Conservation (phyloP, 768 basidiomycete genomes). For the Mycena filopes region DNA sequence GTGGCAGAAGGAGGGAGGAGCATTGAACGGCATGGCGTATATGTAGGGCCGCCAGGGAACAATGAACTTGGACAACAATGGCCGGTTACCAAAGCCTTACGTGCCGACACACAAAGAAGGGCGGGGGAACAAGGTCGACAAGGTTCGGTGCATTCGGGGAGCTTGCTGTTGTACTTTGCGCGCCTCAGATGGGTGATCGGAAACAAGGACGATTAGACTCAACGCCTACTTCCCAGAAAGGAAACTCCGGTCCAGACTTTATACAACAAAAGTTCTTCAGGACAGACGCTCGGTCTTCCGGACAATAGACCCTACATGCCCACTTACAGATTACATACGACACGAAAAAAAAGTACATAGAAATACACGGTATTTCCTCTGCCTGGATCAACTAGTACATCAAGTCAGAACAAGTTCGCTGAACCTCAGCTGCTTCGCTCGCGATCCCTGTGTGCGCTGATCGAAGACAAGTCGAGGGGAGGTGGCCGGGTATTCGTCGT, state of each 20-base stretch:
- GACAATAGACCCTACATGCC: background rate
- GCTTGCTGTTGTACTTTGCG: too few relatives aligned
- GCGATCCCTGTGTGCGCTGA: constrained; percentile 11
- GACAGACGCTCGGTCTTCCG: too few relatives aligned
- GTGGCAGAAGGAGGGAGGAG: constrained; percentile 25
- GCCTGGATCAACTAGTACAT: background rate
- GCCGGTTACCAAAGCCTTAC: constrained; percentile 1
- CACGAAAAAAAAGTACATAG: constrained; percentile 22
- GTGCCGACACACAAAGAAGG: background rate
- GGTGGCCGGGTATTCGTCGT: constrained; percentile 8
- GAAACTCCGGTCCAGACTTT: background rate
- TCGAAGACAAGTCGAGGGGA: constrained; percentile 12
- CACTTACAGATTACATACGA: constrained; percentile 7
- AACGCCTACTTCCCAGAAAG: background rate
- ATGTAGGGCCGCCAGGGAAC: constrained; percentile 12
- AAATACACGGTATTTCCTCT: constrained; percentile 28
- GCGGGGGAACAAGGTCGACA: too few relatives aligned
- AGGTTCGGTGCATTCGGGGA: too few relatives aligned
- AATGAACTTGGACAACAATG: constrained; percentile 17
- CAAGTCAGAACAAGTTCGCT: background rate
- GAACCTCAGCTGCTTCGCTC: constrained; percentile 10
- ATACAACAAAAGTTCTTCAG: too few relatives aligned
- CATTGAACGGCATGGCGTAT: background rate
- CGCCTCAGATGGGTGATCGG: too few relatives aligned
- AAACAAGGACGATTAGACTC: too few relatives aligned